phyloP scores from a whole-genome alignment of 1,284 basidiomycete genomes.

The Schizopora paradoxa region DNA sequence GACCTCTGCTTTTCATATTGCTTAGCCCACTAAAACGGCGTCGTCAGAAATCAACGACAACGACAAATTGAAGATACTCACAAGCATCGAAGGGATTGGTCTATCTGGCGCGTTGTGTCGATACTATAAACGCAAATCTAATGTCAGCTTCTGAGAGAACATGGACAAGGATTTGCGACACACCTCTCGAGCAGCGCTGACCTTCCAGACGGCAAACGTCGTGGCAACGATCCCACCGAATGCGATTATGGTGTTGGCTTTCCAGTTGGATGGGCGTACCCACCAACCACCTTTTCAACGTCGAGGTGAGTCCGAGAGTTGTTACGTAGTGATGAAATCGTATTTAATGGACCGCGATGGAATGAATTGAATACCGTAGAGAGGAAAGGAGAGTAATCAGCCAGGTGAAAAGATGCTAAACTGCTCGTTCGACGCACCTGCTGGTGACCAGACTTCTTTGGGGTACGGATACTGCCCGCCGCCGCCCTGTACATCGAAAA shows the following conservation, averaged over 20 bases:
- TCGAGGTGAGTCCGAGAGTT: too few relatives aligned
- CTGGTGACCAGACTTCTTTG: constrained; percentile 29
- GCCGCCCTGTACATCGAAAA: constrained; percentile 24
- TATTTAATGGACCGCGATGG: too few relatives aligned
- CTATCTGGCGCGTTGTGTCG: constrained; percentile 40
- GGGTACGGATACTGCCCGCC: constrained; percentile 29
- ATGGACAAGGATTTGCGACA: constrained; percentile 16
- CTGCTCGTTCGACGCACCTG: constrained; percentile 20
- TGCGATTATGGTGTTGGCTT: constrained; percentile 57
- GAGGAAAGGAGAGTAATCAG: too few relatives aligned
- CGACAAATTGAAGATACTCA: constrained; percentile 27
- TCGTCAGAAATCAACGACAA: background rate
- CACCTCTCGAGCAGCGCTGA: constrained; percentile 64
- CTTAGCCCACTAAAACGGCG: constrained; percentile 29
- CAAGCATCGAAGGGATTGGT: constrained; percentile 61
- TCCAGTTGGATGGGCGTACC: constrained; percentile 68
- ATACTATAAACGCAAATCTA: constrained; percentile 15
- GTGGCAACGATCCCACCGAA: constrained; percentile 52
- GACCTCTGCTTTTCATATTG: constrained; percentile 22
- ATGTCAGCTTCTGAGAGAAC: constrained; percentile 22
- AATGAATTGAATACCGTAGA: too few relatives aligned
- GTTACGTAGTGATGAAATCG: too few relatives aligned
- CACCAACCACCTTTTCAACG: constrained; percentile 61
- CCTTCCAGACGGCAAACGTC: constrained; percentile 53
- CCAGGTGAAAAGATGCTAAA: background rate